A percentile compares a stretch with the other conserved stretches of the same genome.
Conservation (phyloP, 2,329 filamentous ascomycete genomes). For the Lachnellula cervina region DNA sequence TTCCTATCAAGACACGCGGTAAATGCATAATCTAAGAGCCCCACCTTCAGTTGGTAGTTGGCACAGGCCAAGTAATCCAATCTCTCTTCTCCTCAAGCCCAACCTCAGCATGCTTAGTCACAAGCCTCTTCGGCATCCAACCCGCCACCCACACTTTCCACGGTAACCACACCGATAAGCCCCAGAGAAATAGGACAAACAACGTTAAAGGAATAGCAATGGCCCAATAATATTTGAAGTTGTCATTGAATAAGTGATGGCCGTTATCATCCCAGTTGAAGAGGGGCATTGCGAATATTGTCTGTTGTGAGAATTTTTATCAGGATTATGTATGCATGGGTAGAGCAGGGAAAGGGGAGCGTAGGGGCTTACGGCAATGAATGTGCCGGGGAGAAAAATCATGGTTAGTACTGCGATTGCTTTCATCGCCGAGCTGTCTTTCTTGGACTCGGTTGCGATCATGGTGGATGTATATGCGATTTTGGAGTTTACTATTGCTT, state of each 20-base stretch:
- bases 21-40: too few relatives aligned
- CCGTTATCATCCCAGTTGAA: not conserved
- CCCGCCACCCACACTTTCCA: not conserved
- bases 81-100: not conserved
- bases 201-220: conserved; percentile 1
- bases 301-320: not conserved
- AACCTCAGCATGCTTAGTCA: not conserved
- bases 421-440: conserved; percentile 35
- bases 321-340: too few relatives aligned
- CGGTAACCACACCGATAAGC: not conserved
- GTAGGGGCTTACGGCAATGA: conserved; percentile 29
- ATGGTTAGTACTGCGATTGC: conserved; percentile 38
- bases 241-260: not conserved
- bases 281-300: conserved; percentile 6
- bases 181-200: not conserved
- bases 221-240: conserved; percentile 7
- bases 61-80: not conserved
- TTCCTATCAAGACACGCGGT: too few relatives aligned
- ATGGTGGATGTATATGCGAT: conserved; percentile 1
- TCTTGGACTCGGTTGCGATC: conserved; percentile 22
- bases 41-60: too few relatives aligned
- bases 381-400: conserved; percentile 38
- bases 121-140: not conserved
- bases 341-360: not conserved
- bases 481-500: conserved; percentile 1